These are phyloP conservation scores for Chrysosporium keratinophilum DNA, from an alignment of 2,329 filamentous ascomycete genomes.

Conservation along the genomic window DNA sequence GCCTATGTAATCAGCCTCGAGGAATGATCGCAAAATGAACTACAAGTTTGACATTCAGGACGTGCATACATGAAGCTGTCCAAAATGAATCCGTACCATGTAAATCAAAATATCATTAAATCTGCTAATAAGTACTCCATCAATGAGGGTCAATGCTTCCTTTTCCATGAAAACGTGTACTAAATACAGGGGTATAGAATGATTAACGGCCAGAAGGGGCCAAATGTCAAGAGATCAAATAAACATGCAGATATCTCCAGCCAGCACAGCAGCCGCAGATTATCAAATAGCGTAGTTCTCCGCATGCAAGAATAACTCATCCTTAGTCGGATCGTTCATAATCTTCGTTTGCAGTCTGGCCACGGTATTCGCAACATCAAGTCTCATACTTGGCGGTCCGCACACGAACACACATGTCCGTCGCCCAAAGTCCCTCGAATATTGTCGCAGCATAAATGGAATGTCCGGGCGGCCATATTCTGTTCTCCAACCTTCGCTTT, in stretches of 20 bases:
- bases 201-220: not conserved
- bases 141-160: not conserved
- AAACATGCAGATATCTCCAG: not conserved
- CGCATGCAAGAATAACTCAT: constrained; percentile 88
- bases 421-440: constrained; percentile 70
- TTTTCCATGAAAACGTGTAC: not conserved
- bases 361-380: constrained; percentile 77
- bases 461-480: constrained; percentile 88
- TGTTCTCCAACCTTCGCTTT: constrained; percentile 69
- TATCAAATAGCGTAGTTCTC: constrained; percentile 80
- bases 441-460: constrained; percentile 72
- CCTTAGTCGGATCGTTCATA: constrained; percentile 63
- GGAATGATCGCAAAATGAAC: too few species aligned
- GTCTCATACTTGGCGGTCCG: constrained; percentile 74
- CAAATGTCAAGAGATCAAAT: not conserved
- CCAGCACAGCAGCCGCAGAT: not conserved
- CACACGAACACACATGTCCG: constrained; percentile 87
- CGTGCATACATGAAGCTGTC: too few species aligned
- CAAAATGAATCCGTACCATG: too few species aligned
- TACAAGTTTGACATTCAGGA: too few species aligned
- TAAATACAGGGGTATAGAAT: not conserved
- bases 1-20: too few species aligned
- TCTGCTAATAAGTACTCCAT: not conserved
- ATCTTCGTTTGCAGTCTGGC: constrained; percentile 73
- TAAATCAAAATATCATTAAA: too few species aligned